Evolutionary conservation across 306 rosid genomes (phyloP), one percentile per base, ranked within the genome.

Genomic region (Gillenia trifoliata): DNA sequence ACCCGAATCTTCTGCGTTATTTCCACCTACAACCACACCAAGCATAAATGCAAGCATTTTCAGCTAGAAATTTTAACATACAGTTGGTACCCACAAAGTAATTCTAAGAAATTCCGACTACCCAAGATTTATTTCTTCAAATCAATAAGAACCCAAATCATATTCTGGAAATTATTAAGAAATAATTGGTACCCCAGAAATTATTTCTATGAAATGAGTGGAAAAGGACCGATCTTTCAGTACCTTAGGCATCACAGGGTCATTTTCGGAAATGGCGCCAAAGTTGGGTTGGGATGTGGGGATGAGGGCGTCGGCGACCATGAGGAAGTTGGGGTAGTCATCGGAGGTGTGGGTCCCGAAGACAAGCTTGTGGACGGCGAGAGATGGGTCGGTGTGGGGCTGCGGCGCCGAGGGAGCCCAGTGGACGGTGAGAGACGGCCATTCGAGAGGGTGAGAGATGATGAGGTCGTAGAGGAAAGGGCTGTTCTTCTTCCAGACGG

Each of bases 351-450:
- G 99, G n/a, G 99, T 92, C 41, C 90, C 98, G 34, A 88, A 77
- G 15, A 94, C 79, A 54, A 94, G 90, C 41, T 76, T 87, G 79
- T 92, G 99, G 55, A 70, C 66, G 73, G 82, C 78, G 77, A 92
- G 84, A 29, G 90, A 88, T 66, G 95, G 73, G 54, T 88, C 60
- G 4, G 80, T 5, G 75, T 84, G 78, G 12, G 89, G 85, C 57
- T 75, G 73, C 0, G 92, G 86, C 41, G 84, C 41, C 20, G 73
- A 55, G 11, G 87, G 91, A 29, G 79, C 77, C 91, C 94, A 89
- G 8, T 94, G 88, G 77, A 93, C 94, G 10, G 97, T 91, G 73
- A 93, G 97, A 70, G 98, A 91, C 9, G 98, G 98, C 97, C 97
- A 93, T 82, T 82, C 89, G 6, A 91, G 96, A 56, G 97, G 84